These are phyloP conservation scores for Candida maltosa DNA, from an alignment of 805 yeast genomes.

Conservation along the genomic window DNA sequence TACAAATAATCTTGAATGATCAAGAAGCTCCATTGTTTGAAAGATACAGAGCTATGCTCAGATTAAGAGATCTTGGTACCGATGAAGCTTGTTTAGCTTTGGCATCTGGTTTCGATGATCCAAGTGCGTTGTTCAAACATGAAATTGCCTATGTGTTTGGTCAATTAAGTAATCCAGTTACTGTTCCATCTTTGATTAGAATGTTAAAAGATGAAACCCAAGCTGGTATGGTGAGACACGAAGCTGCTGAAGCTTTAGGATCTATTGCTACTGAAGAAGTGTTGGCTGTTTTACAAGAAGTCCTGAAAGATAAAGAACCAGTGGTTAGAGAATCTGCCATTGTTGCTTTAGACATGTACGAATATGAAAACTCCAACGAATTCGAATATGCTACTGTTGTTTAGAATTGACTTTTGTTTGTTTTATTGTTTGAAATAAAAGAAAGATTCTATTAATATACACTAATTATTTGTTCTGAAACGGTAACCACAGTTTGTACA, in stretches of 20 bases:
- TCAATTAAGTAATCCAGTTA: slow-evolving; percentile 88
- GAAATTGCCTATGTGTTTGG: slow-evolving; percentile 99
- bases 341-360: slow-evolving; percentile 98
- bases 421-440: background rate
- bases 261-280: slow-evolving; percentile 96
- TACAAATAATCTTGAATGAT: slow-evolving; percentile 69
- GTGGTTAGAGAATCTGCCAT: slow-evolving; percentile 97
- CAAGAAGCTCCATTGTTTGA: slow-evolving; percentile 79
- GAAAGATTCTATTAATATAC: slow-evolving; percentile 1
- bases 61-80: slow-evolving; percentile 91
- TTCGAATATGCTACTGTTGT: slow-evolving; percentile 62
- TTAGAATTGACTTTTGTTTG: too few relatives aligned
- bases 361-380: slow-evolving; percentile 83
- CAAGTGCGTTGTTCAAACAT: slow-evolving; percentile 92
- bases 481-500: slow-evolving; percentile 91
- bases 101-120: slow-evolving; percentile 85
- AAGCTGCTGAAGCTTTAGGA: slow-evolving; percentile 98
- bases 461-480: slow-evolving; percentile 86
- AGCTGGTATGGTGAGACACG: slow-evolving; percentile 99
- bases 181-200: slow-evolving; percentile 83
- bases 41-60: slow-evolving; percentile 97
- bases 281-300: slow-evolving; percentile 77
- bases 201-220: slow-evolving; percentile 74
- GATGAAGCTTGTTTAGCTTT: slow-evolving; percentile 91
- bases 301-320: slow-evolving; percentile 74